Evolutionary conservation across 2,329 filamentous ascomycete species (phyloP).

Genomic region (Hypoxylon sp.): DNA sequence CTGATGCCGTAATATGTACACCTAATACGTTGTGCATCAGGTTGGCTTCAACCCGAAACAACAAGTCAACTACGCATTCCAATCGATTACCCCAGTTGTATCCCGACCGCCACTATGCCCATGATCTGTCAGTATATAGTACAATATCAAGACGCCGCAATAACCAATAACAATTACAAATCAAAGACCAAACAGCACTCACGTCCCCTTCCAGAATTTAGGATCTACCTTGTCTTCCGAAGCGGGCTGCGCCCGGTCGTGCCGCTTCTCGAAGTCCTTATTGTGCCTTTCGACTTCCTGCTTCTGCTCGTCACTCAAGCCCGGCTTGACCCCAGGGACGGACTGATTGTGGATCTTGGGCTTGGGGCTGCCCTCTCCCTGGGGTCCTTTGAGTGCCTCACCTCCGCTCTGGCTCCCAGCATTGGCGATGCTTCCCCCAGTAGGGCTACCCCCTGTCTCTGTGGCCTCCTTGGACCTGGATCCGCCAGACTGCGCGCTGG

Average conservation of each 20-base stretch:
- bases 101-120: constrained; percentile 38
- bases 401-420: constrained; percentile 51
- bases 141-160: constrained; percentile 8
- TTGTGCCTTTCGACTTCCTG: constrained; percentile 73
- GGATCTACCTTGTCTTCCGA: constrained; percentile 67
- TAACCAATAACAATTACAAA: constrained; percentile 4
- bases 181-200: constrained; percentile 50
- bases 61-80: constrained; percentile 46
- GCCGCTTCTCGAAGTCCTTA: constrained; percentile 67
- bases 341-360: constrained; percentile 68
- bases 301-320: constrained; percentile 66
- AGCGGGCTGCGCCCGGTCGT: constrained; percentile 62
- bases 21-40: background rate
- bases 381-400: constrained; percentile 54
- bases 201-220: constrained; percentile 66
- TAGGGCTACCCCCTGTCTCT: constrained; percentile 55
- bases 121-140: constrained; percentile 26
- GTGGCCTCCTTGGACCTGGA: constrained; percentile 58
- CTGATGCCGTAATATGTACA: background rate
- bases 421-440: constrained; percentile 50
- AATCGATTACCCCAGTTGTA: constrained; percentile 42
- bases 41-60: background rate
- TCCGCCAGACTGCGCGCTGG: constrained; percentile 58
- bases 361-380: constrained; percentile 55
- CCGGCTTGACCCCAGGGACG: constrained; percentile 56